Conservation (phyloP, 495 filamentous ascomycete species). For the Friedmanniomyces endolithicus region DNA sequence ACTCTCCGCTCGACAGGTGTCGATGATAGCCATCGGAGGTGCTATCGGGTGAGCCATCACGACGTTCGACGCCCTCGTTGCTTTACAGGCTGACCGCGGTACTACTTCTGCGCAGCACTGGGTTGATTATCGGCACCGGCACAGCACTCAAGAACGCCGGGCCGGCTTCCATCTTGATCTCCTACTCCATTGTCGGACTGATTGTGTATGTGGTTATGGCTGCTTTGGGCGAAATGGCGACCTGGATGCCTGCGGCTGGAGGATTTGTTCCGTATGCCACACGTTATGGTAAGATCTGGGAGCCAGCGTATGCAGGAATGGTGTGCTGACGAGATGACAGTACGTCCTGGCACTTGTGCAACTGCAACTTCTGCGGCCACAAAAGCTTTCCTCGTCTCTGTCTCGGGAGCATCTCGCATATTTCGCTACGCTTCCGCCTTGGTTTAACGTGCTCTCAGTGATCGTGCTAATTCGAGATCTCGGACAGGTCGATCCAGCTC, state of each 20-base stretch:
- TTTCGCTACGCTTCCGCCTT: too few species aligned
- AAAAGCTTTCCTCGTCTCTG: too few species aligned
- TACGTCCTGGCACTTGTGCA: too few species aligned
- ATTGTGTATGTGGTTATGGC: slow-evolving; percentile 50
- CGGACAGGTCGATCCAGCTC: slow-evolving; percentile 40
- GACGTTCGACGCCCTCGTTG: slow-evolving; percentile 56
- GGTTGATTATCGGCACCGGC: slow-evolving; percentile 39
- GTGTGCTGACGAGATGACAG: too few species aligned
- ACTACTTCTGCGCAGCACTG: slow-evolving; percentile 33
- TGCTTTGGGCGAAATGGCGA: slow-evolving; percentile 51
- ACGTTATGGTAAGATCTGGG: slow-evolving; percentile 30
- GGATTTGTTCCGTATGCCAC: slow-evolving; percentile 48
- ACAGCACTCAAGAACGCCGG: slow-evolving; percentile 12
- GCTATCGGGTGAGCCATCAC: slow-evolving; percentile 53
- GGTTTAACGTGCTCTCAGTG: too few species aligned
- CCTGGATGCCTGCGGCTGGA: slow-evolving; percentile 44
- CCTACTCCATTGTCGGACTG: slow-evolving; percentile 47
- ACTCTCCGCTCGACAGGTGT: slow-evolving; percentile 54
- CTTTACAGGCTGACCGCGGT: slow-evolving; percentile 38
- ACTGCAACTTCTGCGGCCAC: too few species aligned
- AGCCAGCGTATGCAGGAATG: too few species aligned
- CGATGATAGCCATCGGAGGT: slow-evolving; percentile 77
- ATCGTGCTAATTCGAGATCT: too few species aligned
- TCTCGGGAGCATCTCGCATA: too few species aligned
- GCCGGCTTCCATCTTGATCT: slow-evolving; percentile 60